These are phyloP conservation scores for Amaranthus cruentus DNA, from an alignment of 148 eudicot species.

Conservation along the genomic window DNA sequence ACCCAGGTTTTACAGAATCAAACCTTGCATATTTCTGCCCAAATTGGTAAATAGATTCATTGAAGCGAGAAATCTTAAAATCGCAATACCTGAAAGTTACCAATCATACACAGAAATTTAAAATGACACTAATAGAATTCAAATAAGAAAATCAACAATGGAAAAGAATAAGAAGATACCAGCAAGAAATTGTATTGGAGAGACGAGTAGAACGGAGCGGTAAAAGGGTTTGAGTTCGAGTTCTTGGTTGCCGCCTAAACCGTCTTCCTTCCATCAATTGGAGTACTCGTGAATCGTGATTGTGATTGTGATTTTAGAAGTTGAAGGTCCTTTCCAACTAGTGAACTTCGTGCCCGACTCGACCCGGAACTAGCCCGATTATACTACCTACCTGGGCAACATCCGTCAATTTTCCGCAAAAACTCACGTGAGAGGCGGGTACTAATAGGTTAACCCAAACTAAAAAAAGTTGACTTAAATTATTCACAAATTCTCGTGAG, in stretches of 20 bases:
- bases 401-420: too few species aligned
- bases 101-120: not conserved
- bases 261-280: slow-evolving; percentile 33
- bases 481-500: too few species aligned
- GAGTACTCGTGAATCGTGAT: not conserved
- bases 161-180: slow-evolving; percentile 27
- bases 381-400: too few species aligned
- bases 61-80: slow-evolving; percentile 49
- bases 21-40: slow-evolving; percentile 70
- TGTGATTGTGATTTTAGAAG: not conserved
- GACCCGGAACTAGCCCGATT: too few species aligned
- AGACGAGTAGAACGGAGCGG: slow-evolving; percentile 42
- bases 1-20: too few species aligned
- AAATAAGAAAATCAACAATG: not conserved
- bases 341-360: too few species aligned
- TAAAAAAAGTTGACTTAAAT: too few species aligned
- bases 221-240: slow-evolving; percentile 33
- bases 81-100: slow-evolving; percentile 61
- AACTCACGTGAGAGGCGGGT: too few species aligned
- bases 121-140: not conserved
- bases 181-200: slow-evolving; percentile 60
- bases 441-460: too few species aligned
- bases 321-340: not conserved
- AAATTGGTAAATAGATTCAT: slow-evolving; percentile 48
- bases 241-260: slow-evolving; percentile 33